Percentiles rank a stretch among this genome's conserved stretches.
These are phyloP conservation scores for Puccinia novopanici DNA, from an alignment of 1,284 basidiomycete genomes.

Conservation along the genomic window DNA sequence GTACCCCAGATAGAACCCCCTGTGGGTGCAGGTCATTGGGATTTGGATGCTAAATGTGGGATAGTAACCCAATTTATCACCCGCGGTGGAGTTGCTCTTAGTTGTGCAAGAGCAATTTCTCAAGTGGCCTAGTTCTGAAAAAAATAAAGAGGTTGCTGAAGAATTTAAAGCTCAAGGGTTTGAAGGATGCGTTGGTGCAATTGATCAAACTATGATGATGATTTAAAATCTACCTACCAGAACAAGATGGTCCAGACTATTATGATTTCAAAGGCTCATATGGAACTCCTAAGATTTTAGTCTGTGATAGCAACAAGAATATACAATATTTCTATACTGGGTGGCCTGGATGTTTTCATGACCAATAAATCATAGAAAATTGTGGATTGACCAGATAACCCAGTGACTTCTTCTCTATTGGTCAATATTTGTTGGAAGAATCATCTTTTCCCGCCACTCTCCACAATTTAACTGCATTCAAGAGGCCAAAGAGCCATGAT, in stretches of 20 bases:
- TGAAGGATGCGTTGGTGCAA: neutral
- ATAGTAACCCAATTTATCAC: no score
- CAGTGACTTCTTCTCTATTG: neutral
- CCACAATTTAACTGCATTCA: neutral
- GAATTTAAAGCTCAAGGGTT: neutral
- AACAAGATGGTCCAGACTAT: no score
- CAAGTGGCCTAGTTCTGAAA: neutral
- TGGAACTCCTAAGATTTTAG: neutral
- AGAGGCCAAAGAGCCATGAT: neutral
- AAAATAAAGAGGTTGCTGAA: neutral
- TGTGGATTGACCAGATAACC: neutral
- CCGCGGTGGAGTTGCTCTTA: no score
- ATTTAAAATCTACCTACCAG: neutral
- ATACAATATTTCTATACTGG: neutral
- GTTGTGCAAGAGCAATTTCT: neutral
- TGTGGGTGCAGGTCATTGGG: no score
- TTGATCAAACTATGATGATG: neutral
- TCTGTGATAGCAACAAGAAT: neutral
- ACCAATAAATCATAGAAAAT: neutral
- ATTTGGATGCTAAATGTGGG: no score
- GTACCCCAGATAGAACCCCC: no score
- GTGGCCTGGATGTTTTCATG: constrained; percentile 3
- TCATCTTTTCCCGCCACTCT: neutral
- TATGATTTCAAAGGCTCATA: constrained; percentile 2
- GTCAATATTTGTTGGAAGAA: constrained; percentile 17